Conservation (phyloP, 2,329 filamentous ascomycete species). For the Scleromitrula shiraiana region DNA sequence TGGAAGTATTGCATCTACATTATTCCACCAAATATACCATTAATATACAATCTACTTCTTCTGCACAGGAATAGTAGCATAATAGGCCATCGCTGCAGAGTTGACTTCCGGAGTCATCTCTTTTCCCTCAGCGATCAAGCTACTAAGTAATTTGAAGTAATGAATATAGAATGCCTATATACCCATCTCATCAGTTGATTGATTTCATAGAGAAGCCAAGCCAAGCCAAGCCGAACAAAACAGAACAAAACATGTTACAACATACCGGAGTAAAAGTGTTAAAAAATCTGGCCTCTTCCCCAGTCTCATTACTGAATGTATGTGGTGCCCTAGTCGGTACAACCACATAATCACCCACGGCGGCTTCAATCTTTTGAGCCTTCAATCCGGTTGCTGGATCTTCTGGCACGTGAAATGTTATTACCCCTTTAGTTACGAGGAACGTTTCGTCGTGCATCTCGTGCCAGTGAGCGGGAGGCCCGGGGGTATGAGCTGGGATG, state of each 20-base stretch:
- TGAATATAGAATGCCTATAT: constrained; percentile 7
- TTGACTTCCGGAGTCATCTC: constrained; percentile 4
- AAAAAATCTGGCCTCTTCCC: constrained; percentile 1
- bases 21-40: too few species aligned
- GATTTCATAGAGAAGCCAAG: background rate
- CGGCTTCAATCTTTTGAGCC: background rate
- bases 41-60: too few species aligned
- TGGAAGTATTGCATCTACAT: too few species aligned
- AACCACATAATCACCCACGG: constrained; percentile 6
- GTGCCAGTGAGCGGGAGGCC: constrained; percentile 5
- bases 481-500: background rate
- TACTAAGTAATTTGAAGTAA: constrained; percentile 2
- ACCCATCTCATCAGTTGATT: background rate
- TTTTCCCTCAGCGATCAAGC: constrained; percentile 4
- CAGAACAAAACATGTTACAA: background rate
- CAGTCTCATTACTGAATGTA: constrained; percentile 7
- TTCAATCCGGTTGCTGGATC: background rate
- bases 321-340: constrained; percentile 1
- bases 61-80: constrained; percentile 6
- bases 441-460: constrained; percentile 8
- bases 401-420: background rate
- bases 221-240: background rate
- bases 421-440: background rate
- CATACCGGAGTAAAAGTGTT: constrained; percentile 6
- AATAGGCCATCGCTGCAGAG: constrained; percentile 6